Evolutionary conservation across 176 grass and related monocot genomes (phyloP).

Genomic region (Tillandsia leiboldiana): DNA sequence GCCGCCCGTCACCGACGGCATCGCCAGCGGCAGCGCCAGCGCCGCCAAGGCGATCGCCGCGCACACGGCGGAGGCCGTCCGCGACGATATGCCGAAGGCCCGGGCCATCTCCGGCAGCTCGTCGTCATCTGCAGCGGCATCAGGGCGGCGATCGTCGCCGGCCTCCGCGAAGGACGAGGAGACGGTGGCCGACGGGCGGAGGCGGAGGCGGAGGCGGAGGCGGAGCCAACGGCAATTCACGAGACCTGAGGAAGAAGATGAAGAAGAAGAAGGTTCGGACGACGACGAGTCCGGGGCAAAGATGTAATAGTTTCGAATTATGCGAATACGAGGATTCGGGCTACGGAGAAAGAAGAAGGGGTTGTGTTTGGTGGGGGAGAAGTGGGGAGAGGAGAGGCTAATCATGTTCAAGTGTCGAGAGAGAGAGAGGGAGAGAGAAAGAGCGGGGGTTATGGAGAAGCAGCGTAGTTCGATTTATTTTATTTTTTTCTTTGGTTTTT

Average conservation of each 20-base stretch:
- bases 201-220: slow-evolving; percentile 15
- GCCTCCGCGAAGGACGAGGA: slow-evolving; percentile 56
- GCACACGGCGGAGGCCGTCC: slow-evolving; percentile 53
- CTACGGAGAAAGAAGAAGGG: slow-evolving; percentile 40
- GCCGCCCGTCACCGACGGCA: slow-evolving; percentile 51
- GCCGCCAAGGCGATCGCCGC: slow-evolving; percentile 62
- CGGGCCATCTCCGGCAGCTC: slow-evolving; percentile 61
- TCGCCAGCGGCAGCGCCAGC: slow-evolving; percentile 48
- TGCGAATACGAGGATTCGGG: slow-evolving; percentile 2
- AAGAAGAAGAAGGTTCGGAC: slow-evolving; percentile 11
- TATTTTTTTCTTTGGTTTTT: slow-evolving; percentile 20
- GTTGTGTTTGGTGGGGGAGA: slow-evolving; percentile 38
- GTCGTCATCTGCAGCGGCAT: slow-evolving; percentile 12
- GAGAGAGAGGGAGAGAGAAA: slow-evolving; percentile 11
- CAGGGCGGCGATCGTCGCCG: slow-evolving; percentile 19
- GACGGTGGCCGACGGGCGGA: slow-evolving; percentile 34
- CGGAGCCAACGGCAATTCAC: slow-evolving; percentile 8
- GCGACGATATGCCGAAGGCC: slow-evolving; percentile 73
- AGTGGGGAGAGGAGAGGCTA: slow-evolving; percentile 66
- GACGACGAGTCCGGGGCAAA: neutral
- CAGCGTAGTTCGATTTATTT: too few relatives aligned
- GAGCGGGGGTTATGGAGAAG: neutral
- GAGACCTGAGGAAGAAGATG: neutral
- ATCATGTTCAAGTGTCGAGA: slow-evolving; percentile 10
- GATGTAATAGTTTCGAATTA: too few relatives aligned